Base-by-base conservation (phyloP, 768 basidiomycete species). In the Kwoniella sp. region DNA sequence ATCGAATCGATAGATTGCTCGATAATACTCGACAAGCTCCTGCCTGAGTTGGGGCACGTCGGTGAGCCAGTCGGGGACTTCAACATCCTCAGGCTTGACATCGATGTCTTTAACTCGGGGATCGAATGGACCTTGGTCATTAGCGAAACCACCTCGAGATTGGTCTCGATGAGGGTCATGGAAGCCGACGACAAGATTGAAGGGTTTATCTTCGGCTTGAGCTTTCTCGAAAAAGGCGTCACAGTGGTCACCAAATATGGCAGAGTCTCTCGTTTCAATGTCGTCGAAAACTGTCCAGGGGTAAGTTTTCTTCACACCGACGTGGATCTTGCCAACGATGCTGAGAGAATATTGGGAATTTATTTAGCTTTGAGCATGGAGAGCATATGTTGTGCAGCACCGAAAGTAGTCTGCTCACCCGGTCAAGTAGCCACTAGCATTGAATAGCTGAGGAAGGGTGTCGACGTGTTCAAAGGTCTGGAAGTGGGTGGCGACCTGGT, bases 261-360 rank as follows among this genome's bases (percentile, higher is more conserved):
- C 64, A 4, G 59, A 57, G 27, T 69, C 68, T 21, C 64, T 27
- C 13, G 60, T 48, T 21, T 58, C 60, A 22, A 57, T 66, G 25
- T 69, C 68, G 10, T 55, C 33, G 12, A 46, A 36, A n/a, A 25
- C 27, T 4, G 60, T 63, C 64, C 68, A 69, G 12, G 68, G 68
- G 29, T 69, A 69, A 5, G 61, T 60, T 8, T 37, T 24, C 15
- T 69, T 46, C 7, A 58, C 51, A 12, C 60, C 68, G 3, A 69
- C 68, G 19, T 69, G 68, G 27, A 69, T 53, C 57, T 69, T 69
- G 6, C 64, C 64, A 2, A 69, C n/a, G 37, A 69, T 69, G 5
- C 51, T 53, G 24, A n/a, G n/a, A n/a, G n/a, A n/a, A n/a, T n/a
- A n/a, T n/a, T n/a, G n/a, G n/a, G n/a, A n/a, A n/a, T n/a, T n/a